These are phyloP conservation scores for Colletotrichum sp. DNA, from an alignment of 2,329 filamentous ascomycete genomes.

Conservation along the genomic window DNA sequence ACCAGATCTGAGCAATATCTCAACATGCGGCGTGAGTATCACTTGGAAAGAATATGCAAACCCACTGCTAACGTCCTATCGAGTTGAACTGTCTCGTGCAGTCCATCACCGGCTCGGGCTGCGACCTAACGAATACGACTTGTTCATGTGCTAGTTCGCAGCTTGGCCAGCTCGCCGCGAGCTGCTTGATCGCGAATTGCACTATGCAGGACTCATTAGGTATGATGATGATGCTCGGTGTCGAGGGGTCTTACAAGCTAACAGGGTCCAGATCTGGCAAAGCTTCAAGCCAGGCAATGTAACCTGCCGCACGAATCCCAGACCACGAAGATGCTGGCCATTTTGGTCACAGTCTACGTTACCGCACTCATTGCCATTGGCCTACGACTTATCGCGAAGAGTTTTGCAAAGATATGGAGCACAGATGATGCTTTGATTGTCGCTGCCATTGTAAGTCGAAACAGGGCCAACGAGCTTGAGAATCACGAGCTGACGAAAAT, in stretches of 20 bases:
- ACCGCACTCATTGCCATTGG: neutral
- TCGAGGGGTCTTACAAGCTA: neutral
- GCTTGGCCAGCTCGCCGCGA: neutral
- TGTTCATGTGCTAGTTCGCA: constrained; percentile 13
- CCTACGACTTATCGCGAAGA: constrained; percentile 3
- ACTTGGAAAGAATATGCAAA: neutral
- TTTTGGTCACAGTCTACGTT: neutral
- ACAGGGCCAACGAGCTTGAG: neutral
- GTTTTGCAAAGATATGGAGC: neutral
- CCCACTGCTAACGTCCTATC: neutral
- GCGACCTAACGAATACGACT: constrained; percentile 18
- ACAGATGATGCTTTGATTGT: constrained; percentile 6
- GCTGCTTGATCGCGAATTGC: constrained; percentile 17
- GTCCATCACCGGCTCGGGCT: constrained; percentile 4
- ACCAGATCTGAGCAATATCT: constrained; percentile 10
- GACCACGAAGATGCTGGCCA: neutral
- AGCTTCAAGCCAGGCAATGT: constrained; percentile 14
- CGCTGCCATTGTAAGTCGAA: neutral
- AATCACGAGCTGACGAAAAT: neutral
- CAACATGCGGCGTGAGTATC: constrained; percentile 5
- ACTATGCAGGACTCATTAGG: constrained; percentile 22
- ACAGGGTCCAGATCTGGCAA: neutral
- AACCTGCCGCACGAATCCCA: constrained; percentile 15
- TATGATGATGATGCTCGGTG: neutral
- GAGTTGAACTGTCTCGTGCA: constrained; percentile 11